Conservation (phyloP, 345 rosid genomes). For the Dovyalis caffra region DNA sequence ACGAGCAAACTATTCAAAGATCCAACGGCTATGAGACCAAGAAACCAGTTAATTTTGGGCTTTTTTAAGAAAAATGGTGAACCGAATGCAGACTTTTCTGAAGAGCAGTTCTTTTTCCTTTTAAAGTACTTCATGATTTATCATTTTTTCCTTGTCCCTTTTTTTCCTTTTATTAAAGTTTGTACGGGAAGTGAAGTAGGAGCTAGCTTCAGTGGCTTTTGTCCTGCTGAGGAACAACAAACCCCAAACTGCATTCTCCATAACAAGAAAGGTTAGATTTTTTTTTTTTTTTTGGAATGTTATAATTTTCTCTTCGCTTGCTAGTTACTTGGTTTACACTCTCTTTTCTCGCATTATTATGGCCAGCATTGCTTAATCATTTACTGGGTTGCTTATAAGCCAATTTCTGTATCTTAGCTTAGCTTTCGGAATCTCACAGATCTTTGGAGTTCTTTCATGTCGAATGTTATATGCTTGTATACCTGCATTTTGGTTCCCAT, state of each 20-base stretch:
- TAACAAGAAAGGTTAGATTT: constrained; percentile 24
- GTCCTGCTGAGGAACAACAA: constrained; percentile 1
- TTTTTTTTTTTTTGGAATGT: neutral
- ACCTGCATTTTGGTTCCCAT: neutral
- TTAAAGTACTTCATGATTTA: too few relatives aligned
- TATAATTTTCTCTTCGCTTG: neutral
- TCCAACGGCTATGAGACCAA: constrained; percentile 38
- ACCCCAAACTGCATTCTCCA: constrained; percentile 5
- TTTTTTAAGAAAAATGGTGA: too few relatives aligned
- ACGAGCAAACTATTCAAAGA: constrained; percentile 6
- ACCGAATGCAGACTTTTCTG: neutral
- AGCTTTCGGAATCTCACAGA: too few relatives aligned
- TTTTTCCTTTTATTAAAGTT: neutral
- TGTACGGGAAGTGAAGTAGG: constrained; percentile 16
- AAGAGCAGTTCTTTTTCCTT: too few relatives aligned
- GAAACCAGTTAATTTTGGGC: neutral
- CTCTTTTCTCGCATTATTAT: constrained; percentile 4
- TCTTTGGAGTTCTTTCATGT: neutral
- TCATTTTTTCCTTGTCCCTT: neutral
- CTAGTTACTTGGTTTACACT: neutral
- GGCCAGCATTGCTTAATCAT: neutral
- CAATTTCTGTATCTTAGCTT: too few relatives aligned
- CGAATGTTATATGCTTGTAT: neutral
- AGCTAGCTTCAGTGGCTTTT: constrained; percentile 9
- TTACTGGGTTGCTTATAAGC: too few relatives aligned